Evolutionary conservation across 495 filamentous ascomycete genomes (phyloP).

Genomic region (Bacidia gigantensis): DNA sequence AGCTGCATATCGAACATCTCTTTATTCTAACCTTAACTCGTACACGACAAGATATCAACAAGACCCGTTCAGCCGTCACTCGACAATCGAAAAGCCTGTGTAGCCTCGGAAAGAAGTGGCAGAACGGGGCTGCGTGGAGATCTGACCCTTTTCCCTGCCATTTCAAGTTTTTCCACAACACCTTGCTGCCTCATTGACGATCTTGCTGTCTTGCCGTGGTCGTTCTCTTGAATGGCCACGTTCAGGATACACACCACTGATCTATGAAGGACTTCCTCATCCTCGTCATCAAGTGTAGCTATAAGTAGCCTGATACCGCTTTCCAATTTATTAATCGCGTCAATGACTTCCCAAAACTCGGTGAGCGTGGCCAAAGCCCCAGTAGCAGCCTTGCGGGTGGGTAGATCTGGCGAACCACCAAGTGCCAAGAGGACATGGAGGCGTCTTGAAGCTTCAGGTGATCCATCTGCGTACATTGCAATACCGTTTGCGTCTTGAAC

Average conservation of each 20-base stretch:
- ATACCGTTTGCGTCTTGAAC: slow-evolving; percentile 63
- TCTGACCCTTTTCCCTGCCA: background rate
- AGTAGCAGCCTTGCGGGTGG: slow-evolving; percentile 70
- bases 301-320: slow-evolving; percentile 58
- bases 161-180: background rate
- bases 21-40: too few relatives aligned
- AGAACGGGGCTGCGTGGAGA: too few relatives aligned
- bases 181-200: slow-evolving; percentile 20
- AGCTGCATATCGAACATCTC: too few relatives aligned
- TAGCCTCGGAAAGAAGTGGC: too few relatives aligned
- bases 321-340: slow-evolving; percentile 51
- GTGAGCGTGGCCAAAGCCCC: slow-evolving; percentile 78
- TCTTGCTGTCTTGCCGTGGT: slow-evolving; percentile 1
- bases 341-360: slow-evolving; percentile 57
- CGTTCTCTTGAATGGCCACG: slow-evolving; percentile 35
- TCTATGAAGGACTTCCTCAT: slow-evolving; percentile 60
- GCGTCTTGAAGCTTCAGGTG: slow-evolving; percentile 50
- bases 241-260: slow-evolving; percentile 63
- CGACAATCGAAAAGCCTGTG: too few relatives aligned
- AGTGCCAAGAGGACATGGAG: slow-evolving; percentile 76
- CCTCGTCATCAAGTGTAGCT: slow-evolving; percentile 58
- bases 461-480: slow-evolving; percentile 59
- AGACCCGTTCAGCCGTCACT: too few relatives aligned
- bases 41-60: too few relatives aligned
- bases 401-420: slow-evolving; percentile 67